Conservation (phyloP, 345 rosid genomes). For the Nasturtium officinale region DNA sequence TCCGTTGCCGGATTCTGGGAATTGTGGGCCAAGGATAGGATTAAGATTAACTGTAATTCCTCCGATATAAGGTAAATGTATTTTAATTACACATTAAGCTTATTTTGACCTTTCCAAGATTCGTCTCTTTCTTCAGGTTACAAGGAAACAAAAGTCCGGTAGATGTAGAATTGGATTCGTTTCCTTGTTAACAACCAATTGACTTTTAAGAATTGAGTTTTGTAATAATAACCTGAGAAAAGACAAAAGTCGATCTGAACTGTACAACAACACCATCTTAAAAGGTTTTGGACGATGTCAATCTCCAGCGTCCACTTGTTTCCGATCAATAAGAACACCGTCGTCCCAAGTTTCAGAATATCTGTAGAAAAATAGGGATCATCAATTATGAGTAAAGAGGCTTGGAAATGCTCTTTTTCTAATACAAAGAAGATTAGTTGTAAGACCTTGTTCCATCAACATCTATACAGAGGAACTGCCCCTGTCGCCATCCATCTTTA, state of each 20-base stretch:
- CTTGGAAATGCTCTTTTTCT: background rate
- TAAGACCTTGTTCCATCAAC: slow-evolving; percentile 80
- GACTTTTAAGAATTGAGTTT: slow-evolving; percentile 12
- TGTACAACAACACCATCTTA: slow-evolving; percentile 21
- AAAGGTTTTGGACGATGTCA: background rate
- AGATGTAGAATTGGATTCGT: slow-evolving; percentile 25
- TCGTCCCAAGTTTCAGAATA: slow-evolving; percentile 75
- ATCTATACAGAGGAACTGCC: slow-evolving; percentile 69
- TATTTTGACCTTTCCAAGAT: slow-evolving; percentile 27
- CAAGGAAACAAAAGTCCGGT: slow-evolving; percentile 31
- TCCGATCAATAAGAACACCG: slow-evolving; percentile 61
- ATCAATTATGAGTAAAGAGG: background rate
- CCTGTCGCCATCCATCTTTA: slow-evolving; percentile 92
- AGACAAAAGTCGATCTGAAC: slow-evolving; percentile 16
- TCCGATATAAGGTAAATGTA: background rate
- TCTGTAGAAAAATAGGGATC: slow-evolving; percentile 42
- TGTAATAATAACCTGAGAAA: slow-evolving; percentile 21
- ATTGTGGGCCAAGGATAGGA: background rate
- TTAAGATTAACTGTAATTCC: background rate
- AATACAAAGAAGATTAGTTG: background rate
- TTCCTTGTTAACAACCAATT: slow-evolving; percentile 11
- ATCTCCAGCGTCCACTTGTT: slow-evolving; percentile 55
- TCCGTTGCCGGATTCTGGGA: background rate
- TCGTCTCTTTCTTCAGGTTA: slow-evolving; percentile 31
- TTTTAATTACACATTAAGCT: background rate